These are phyloP conservation scores for Cinchona pubescens DNA, from an alignment of 257 asterid genomes.

Conservation along the genomic window DNA sequence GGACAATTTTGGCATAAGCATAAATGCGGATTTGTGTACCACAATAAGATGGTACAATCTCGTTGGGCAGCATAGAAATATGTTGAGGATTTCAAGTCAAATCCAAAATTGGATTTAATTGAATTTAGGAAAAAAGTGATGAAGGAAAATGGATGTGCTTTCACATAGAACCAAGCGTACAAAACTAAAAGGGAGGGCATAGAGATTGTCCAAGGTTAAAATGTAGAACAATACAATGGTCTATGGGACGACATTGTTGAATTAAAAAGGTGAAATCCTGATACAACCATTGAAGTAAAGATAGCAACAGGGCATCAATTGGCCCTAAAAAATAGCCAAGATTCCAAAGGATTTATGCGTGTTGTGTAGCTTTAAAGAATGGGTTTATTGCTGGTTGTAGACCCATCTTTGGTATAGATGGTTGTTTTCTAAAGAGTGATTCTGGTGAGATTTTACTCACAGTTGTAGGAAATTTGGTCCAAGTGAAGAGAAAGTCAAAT, in stretches of 20 bases:
- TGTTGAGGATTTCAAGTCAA: background rate
- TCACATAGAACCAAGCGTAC: background rate
- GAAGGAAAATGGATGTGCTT: background rate
- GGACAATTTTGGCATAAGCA: background rate
- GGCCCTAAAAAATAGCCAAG: background rate
- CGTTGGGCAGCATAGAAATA: background rate
- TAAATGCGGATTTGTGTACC: background rate
- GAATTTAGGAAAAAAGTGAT: background rate
- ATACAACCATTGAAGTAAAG: background rate
- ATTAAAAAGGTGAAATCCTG: background rate
- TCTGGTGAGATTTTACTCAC: no score
- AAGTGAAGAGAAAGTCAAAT: no score
- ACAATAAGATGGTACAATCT: background rate
- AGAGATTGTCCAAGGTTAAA: background rate
- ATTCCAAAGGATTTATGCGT: background rate
- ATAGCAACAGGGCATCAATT: background rate
- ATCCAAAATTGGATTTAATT: no score
- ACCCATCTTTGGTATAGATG: background rate
- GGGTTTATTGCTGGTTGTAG: background rate
- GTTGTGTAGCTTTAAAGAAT: background rate
- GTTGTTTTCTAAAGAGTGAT: no score
- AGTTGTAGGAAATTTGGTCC: no score
- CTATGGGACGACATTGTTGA: background rate
- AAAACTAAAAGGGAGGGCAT: background rate
- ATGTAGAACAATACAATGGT: background rate